Conservation (phyloP, 352 stramenopile species). For the Pythium grandisporangium region DNA sequence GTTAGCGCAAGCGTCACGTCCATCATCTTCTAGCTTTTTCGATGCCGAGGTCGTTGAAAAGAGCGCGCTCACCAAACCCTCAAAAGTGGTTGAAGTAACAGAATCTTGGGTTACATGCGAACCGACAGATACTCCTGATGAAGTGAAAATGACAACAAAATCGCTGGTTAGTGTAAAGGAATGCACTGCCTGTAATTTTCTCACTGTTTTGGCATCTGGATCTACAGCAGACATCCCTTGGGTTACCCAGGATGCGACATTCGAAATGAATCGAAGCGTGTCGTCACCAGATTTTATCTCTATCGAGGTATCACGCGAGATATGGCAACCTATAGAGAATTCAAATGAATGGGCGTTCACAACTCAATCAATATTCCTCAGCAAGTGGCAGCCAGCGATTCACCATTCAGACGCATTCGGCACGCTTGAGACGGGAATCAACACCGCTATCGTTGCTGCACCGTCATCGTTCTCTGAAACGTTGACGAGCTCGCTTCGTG, state of each 20-base stretch:
- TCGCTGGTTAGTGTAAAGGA: conserved; percentile 20
- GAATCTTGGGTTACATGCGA: too few species aligned
- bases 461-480: too few species aligned
- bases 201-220: conserved; percentile 18
- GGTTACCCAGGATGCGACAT: conserved; percentile 21
- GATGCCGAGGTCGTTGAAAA: conserved; percentile 30
- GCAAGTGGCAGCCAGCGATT: conserved; percentile 41
- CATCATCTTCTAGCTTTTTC: conserved; percentile 26
- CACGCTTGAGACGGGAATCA: conserved; percentile 3
- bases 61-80: conserved; percentile 27
- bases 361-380: conserved; percentile 19
- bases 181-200: conserved; percentile 43
- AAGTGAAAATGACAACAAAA: conserved; percentile 13
- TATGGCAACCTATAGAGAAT: conserved; percentile 31
- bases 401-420: conserved; percentile 9
- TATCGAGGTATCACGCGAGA: conserved; percentile 19
- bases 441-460: not conserved
- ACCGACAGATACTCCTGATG: too few species aligned
- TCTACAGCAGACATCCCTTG: conserved; percentile 10
- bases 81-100: conserved; percentile 21
- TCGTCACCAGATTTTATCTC: conserved; percentile 16
- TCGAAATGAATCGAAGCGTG: conserved; percentile 41
- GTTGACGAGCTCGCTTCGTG: not conserved
- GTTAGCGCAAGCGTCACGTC: conserved; percentile 29
- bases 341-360: conserved; percentile 21